Percentiles rank a stretch among this genome's conserved stretches.
Evolutionary conservation across 176 grass and related monocot species (phyloP).

Genomic region (Zea luxurians): DNA sequence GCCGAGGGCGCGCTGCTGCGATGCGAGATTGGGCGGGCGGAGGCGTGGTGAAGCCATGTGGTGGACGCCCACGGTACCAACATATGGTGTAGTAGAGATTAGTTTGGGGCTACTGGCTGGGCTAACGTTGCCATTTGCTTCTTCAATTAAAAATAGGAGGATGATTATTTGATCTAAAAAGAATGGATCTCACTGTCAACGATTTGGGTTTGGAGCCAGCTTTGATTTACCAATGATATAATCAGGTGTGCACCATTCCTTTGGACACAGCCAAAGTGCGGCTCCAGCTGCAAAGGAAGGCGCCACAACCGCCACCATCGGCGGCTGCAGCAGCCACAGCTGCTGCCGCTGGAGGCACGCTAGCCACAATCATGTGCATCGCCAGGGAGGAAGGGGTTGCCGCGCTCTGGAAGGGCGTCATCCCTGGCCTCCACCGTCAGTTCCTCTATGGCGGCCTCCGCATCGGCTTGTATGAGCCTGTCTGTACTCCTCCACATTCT

Average conservation of each 20-base stretch:
- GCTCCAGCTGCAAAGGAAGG: constrained; percentile 90
- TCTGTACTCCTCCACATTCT: constrained; percentile 37
- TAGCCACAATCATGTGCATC: constrained; percentile 59
- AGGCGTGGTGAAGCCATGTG: no score
- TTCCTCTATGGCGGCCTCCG: constrained; percentile 86
- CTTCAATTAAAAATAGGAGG: not conserved
- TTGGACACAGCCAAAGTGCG: constrained; percentile 95
- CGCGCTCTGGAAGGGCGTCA: constrained; percentile 85
- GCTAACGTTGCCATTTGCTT: not conserved
- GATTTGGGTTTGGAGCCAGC: not conserved
- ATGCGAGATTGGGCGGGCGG: no score
- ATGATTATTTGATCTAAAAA: not conserved
- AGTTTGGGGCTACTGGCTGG: not conserved
- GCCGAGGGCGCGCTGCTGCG: no score
- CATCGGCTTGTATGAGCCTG: constrained; percentile 86
- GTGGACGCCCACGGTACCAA: no score
- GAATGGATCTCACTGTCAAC: no score
- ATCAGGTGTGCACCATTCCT: constrained; percentile 86
- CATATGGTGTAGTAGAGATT: no score
- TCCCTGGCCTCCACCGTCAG: constrained; percentile 81
- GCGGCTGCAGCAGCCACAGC: not conserved
- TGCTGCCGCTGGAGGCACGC: constrained; percentile 43
- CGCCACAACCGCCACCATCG: not conserved
- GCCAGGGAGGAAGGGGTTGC: constrained; percentile 71
- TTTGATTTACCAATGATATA: constrained; percentile 30